Base-by-base conservation (phyloP, 2,329 filamentous ascomycete species). In the Canariomyces notabilis region DNA sequence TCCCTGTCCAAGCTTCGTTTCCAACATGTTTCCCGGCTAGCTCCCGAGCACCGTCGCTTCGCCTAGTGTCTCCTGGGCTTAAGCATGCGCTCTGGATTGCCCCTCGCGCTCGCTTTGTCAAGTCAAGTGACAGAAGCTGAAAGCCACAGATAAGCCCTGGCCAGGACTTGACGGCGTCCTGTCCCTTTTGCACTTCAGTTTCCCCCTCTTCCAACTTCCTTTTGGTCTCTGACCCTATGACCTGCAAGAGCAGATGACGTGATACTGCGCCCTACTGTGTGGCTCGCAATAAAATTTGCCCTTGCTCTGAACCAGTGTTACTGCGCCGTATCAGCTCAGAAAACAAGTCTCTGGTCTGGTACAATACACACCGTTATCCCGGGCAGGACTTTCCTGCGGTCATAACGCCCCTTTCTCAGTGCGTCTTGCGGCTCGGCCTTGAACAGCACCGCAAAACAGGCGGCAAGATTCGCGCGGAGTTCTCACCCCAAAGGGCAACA, bases 41-140 rank as follows among this genome's bases (percentile, higher is more conserved):
- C 37, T 54, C 49, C 35, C 50, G 42, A 31, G 41, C 46, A 46
- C 50, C 49, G 45, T 54, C 47, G 43, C 50, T 49, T 48, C 40
- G 48, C 46, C 33, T 52, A 50, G 57, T 47, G 52, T 53, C 32
- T 45, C 46, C 50, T 39, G 37, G 49, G 41, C 42, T 33, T 35
- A 31, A 40, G 37, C 45, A 52, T n/a, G n/a, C n/a, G 42, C 46
- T 41, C 42, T 44, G 52, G 48, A 50, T 52, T 45, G 49, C 41
- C 52, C 46, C 49, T 12, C 48, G 42, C 47, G 48, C 50, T 51
- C 33, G 41, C 49, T 55, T 46, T 44, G 38, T 46, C 44, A 29
- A 37, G 55, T 59, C 55, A 56, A 59, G 58, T 57, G 55, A 59
- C 51, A 22, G 46, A 37, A 55, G 51, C 51, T 53, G 52, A 51